Percentiles rank a stretch among this genome's conserved stretches.
Evolutionary conservation across 2,329 filamentous ascomycete genomes (phyloP).

Genomic region (Diaporthe australafricana): DNA sequence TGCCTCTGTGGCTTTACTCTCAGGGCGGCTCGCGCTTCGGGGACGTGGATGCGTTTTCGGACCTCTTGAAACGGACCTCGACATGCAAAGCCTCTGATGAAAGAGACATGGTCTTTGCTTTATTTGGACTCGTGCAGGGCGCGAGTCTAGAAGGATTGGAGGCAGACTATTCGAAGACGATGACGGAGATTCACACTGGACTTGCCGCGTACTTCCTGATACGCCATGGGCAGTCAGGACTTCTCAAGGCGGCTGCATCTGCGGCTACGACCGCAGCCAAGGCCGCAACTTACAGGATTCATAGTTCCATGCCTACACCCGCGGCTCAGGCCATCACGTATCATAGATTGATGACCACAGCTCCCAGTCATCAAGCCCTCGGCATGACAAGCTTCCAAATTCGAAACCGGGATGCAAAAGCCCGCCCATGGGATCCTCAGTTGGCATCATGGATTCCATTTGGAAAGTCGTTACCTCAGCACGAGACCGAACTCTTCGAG

Average conservation of each 20-base stretch:
- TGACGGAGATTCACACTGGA: not conserved
- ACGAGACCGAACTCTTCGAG: not conserved
- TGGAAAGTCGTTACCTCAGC: not conserved
- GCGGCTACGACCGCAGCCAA: not conserved
- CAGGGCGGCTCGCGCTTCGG: not conserved
- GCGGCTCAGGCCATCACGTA: too few species aligned
- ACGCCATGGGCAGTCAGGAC: not conserved
- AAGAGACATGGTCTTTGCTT: conserved; percentile 7
- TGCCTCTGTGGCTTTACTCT: not conserved
- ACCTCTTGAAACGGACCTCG: not conserved
- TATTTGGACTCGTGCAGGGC: not conserved
- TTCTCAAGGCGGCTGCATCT: not conserved
- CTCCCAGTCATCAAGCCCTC: too few species aligned
- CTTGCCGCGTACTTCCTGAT: not conserved
- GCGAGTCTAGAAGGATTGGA: not conserved
- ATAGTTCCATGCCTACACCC: too few species aligned
- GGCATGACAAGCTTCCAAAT: not conserved
- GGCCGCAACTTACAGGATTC: not conserved
- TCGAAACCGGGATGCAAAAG: not conserved
- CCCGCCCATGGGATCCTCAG: rapidly evolving
- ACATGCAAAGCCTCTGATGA: not conserved
- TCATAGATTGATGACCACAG: too few species aligned
- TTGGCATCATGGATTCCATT: not conserved
- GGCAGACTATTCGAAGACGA: conserved; percentile 2
- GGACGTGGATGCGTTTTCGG: not conserved